Base-by-base conservation (phyloP, 495 filamentous ascomycete genomes). In the Cairneyella variabilis region DNA sequence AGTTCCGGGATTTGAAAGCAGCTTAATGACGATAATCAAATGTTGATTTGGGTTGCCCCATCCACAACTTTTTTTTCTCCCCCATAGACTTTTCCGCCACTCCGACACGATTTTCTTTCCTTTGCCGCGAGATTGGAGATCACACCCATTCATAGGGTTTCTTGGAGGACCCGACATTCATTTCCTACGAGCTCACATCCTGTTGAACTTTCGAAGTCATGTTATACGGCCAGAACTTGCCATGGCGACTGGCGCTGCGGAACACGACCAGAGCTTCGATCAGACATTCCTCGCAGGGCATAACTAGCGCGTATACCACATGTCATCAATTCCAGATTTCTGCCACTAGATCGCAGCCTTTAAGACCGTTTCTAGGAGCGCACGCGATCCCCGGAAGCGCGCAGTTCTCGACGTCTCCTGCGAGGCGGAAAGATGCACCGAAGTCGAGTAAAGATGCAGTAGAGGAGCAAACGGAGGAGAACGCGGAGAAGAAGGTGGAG, bases 211-310 rank as follows among this genome's bases (percentile, higher is more conserved):
- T 2, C 17, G 53, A 40, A 32, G 38, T 25, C 42, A 81, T 78
- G 76, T 64, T 78, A 61, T 74, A 73, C 64, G 71, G 73, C 56
- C 75, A 78, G 65, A 71, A 66, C 46, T 56, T 78, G 17, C 69
- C 74, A 58, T 78, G 77, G 74, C 69, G 72, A 50, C 51, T 67
- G 40, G 72, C 71, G 56, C 71, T 74, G 47, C 69, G 67, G 30
- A 59, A 55, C 44, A 48, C 53, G 14, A 47, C 58, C 21, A 44
- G 48, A 53, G 25, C 27, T 44, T 47, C 56, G 43, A 11, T 45
- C 21, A 59, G 55, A 27, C 36, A 50, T 30, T 48, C 17, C 20
- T 48, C 52, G 20, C 53, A 21, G 22, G 41, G 21, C 11, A 45
- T n/a, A 26, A 49, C 51, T 20, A 61, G 59, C 50, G 38, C 51